Evolutionary conservation across 495 filamentous ascomycete genomes (phyloP), one percentile per base, ranked within the genome.

Genomic region (Neurospora sp.): DNA sequence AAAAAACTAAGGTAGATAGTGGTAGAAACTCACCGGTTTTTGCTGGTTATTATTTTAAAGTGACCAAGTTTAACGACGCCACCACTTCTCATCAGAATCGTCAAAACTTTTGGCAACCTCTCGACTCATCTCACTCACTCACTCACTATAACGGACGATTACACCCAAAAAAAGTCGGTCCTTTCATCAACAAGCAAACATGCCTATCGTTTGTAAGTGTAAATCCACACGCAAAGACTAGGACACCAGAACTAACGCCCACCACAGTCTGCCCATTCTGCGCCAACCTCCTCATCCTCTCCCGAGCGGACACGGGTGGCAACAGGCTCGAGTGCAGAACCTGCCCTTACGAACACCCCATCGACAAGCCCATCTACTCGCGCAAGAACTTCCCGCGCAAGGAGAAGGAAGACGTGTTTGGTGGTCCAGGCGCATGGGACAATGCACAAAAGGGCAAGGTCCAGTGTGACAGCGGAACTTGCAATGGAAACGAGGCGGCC

Each of bases 351-450:
- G 86, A 94, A 81, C 92, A 90, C 79, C 80, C 90, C 40, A 87
- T 97, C 75, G 87, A 88, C 69, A 84, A 90, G 74, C 86, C 89
- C 45, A 91, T 90, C 82, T 96, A 85, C 79, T 92, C 94, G 79
- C 90, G 93, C 72, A 92, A 89, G 70, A 88, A 90, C 83, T 88
- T 86, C 75, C 90, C 90, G 79, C 86, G 90, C 73, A 94, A 94
- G 79, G 93, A 96, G 76, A 90, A 92, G 71, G 95, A 98, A 74
- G 94, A 96, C 78, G 92, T 98, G 12, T 90, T 98, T 81, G 96
- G 94, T 39, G 94, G 95, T 35, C 88, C 90, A 53, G 90, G 90
- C 9, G 90, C 91, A 12, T 97, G 94, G 90, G 92, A 92, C 72
- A 97, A 98, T 80, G 94, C 94, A 41, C 90, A 97, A 75, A 92